These are phyloP conservation scores for Aspergillus nanangensis DNA, from an alignment of 495 filamentous ascomycete genomes.

Conservation along the genomic window DNA sequence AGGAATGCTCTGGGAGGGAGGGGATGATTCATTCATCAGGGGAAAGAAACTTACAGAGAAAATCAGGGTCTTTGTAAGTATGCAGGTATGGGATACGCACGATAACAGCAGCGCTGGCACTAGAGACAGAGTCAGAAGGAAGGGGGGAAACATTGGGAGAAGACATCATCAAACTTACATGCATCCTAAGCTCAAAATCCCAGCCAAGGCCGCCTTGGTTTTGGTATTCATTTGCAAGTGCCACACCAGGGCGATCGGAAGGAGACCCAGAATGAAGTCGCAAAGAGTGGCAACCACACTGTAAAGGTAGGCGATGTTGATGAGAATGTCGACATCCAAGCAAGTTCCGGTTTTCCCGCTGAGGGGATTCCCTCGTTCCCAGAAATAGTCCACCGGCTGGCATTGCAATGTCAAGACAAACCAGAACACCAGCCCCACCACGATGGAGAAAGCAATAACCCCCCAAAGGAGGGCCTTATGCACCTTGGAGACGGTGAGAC, in stretches of 20 bases:
- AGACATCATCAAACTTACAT: constrained; percentile 21
- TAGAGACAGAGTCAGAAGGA: constrained; percentile 3
- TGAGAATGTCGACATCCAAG: constrained; percentile 22
- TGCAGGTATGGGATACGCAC: constrained; percentile 34
- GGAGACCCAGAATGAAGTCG: constrained; percentile 36
- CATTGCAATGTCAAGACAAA: constrained; percentile 40
- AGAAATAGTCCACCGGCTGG: constrained; percentile 35
- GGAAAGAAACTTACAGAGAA: constrained; percentile 24
- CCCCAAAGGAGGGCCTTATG: constrained; percentile 27
- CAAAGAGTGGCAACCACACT: constrained; percentile 36
- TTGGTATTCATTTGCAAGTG: constrained; percentile 33
- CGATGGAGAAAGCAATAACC: constrained; percentile 24
- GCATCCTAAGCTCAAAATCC: constrained; percentile 39
- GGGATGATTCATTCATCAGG: neutral
- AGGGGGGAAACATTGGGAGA: neutral
- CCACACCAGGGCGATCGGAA: constrained; percentile 33
- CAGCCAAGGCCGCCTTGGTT: constrained; percentile 32
- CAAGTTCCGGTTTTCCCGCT: constrained; percentile 22
- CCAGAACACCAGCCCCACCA: constrained; percentile 31
- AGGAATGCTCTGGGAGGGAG: too few relatives aligned
- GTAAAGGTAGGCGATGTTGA: constrained; percentile 36
- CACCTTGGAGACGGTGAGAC: constrained; percentile 24
- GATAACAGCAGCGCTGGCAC: constrained; percentile 35
- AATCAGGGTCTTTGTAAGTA: constrained; percentile 21
- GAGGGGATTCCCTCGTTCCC: constrained; percentile 19